phyloP scores from a whole-genome alignment of 495 filamentous ascomycete species.

The Thermothielavioides terrestris region DNA sequence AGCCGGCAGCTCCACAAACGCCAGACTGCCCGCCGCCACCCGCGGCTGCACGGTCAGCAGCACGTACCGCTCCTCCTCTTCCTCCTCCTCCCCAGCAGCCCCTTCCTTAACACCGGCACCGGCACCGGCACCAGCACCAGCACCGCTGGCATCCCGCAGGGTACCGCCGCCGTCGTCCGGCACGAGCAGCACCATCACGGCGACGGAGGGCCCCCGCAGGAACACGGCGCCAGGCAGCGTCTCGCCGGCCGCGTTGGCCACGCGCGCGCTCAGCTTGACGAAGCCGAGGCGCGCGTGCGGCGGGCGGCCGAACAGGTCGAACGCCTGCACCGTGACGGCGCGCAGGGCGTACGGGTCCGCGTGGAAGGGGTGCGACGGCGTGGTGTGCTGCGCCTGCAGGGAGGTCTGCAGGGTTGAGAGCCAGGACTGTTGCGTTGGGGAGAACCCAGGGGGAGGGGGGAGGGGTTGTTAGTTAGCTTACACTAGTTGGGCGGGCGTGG shows the following conservation, averaged over 20 bases:
- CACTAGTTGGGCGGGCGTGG: neutral
- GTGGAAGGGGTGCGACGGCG: conserved; percentile 61
- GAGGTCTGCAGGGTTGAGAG: conserved; percentile 56
- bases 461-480: neutral
- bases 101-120: no score
- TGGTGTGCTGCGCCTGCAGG: conserved; percentile 49
- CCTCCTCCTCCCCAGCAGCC: conserved; percentile 29
- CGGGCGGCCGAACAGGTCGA: conserved; percentile 58
- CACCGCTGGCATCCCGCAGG: no score
- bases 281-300: conserved; percentile 54
- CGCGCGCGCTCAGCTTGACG: conserved; percentile 59
- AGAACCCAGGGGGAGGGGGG: no score
- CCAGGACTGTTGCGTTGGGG: conserved; percentile 63
- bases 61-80: conserved; percentile 52
- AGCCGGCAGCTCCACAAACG: conserved; percentile 73
- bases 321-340: conserved; percentile 61
- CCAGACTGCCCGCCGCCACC: conserved; percentile 65
- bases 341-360: conserved; percentile 59
- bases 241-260: conserved; percentile 56
- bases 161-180: no score
- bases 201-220: conserved; percentile 71
- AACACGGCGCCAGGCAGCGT: conserved; percentile 70
- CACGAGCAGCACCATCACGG: conserved; percentile 70
- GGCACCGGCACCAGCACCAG: no score
- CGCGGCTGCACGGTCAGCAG: conserved; percentile 79